Percentiles rank a stretch among this genome's conserved stretches.
phyloP scores from a whole-genome alignment of 805 yeast species.

The Metschnikowia proteae region DNA sequence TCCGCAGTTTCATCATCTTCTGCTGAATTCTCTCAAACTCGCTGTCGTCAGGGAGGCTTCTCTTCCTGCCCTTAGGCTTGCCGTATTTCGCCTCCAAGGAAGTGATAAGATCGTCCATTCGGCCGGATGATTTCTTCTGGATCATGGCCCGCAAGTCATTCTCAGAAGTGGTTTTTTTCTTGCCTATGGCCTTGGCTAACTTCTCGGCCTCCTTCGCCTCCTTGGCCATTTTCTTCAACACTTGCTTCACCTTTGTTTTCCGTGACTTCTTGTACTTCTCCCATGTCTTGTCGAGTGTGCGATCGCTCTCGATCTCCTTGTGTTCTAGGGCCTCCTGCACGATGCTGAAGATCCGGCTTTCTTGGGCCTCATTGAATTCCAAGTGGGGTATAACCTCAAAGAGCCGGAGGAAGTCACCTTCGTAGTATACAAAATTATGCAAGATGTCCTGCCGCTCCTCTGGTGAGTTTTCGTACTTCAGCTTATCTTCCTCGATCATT shows the following conservation, averaged over 20 bases:
- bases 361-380: slow-evolving; percentile 57
- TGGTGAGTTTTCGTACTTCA: slow-evolving; percentile 55
- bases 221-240: slow-evolving; percentile 49
- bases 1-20: slow-evolving; percentile 5
- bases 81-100: slow-evolving; percentile 50
- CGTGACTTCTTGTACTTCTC: slow-evolving; percentile 49
- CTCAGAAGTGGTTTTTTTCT: slow-evolving; percentile 26
- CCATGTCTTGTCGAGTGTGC: slow-evolving; percentile 40
- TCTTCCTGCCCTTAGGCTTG: slow-evolving; percentile 32
- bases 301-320: slow-evolving; percentile 32
- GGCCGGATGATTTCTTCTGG: slow-evolving; percentile 41
- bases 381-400: slow-evolving; percentile 79
- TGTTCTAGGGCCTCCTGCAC: slow-evolving; percentile 43
- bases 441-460: slow-evolving; percentile 64
- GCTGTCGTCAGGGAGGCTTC: slow-evolving; percentile 41
- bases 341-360: slow-evolving; percentile 52
- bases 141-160: slow-evolving; percentile 47
- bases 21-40: slow-evolving; percentile 48
- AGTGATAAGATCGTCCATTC: slow-evolving; percentile 45
- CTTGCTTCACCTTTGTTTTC: slow-evolving; percentile 43
- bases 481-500: slow-evolving; percentile 64
- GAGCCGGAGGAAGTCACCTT: slow-evolving; percentile 66
- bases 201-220: slow-evolving; percentile 64
- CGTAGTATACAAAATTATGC: slow-evolving; percentile 50
- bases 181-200: slow-evolving; percentile 36